Evolutionary conservation across 768 basidiomycete species (phyloP), one percentile per base, ranked within the genome.

Genomic region (Pisolithus marmoratus): DNA sequence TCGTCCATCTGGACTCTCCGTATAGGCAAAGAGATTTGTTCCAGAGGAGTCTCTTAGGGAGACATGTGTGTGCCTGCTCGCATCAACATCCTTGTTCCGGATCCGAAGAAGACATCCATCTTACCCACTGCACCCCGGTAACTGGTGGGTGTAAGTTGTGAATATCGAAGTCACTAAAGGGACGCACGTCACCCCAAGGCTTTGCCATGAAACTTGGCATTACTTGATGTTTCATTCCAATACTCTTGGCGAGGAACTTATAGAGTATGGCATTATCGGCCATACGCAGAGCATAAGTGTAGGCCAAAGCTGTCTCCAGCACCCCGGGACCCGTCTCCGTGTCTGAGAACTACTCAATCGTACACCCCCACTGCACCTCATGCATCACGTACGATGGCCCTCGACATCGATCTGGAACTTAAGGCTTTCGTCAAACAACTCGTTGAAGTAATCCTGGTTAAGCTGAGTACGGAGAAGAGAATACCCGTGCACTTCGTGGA

Each of bases 161-260:
- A 41, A 61, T 31, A 45, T 45, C 24, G 31, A 19, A 31, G 37
- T 5, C 27, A 5, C 37, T 26, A 22, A 45, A 51, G 8, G 31
- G 12, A 73, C 86, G 63, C 62, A 94, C 93, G 62, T 91, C 84
- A 29, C 84, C 85, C 89, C 91, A 96, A 23, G 94, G 94, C 61
- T 97, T 97, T 0, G 94, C 94, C 95, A 97, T 98, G 70, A 99
- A 99, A 54, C 91, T 95, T 1, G 96, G 95, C 37, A 92, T 80
- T 50, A 99, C 75, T 8, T 87, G 89, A 57, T 88, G 77, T 64
- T 85, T 82, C 79, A 96, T 89, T 0, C 95, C 95, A 2, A 95
- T 71, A 53, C 91, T 91, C 75, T 97, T 97, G 3, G 91, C 89
- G 14, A 90, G 68, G 58, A 85, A 89, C 67, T 99, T 99, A 81